Evolutionary conservation across 1,139 yeast species (phyloP).

Genomic region (Pichia sp.): DNA sequence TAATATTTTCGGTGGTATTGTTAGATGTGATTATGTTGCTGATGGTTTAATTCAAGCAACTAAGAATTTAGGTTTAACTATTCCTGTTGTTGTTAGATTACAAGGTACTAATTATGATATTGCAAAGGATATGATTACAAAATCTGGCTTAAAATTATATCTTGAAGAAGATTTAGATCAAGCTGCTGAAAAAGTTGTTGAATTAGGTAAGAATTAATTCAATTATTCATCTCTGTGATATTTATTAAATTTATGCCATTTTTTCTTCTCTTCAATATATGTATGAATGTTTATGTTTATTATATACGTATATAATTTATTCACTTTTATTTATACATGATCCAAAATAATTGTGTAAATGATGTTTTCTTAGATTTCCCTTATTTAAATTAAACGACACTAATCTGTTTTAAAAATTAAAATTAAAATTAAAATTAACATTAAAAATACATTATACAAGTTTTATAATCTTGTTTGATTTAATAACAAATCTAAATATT

Average conservation of each 20-base stretch:
- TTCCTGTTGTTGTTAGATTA: conserved; percentile 95
- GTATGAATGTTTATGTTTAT: neutral
- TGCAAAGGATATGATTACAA: conserved; percentile 80
- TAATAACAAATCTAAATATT: conserved; percentile 27
- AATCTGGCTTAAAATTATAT: conserved; percentile 90
- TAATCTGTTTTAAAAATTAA: neutral
- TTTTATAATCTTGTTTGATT: conserved; percentile 13
- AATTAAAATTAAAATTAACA: neutral
- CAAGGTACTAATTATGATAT: conserved; percentile 95
- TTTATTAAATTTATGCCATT: neutral
- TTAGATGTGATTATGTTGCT: conserved; percentile 98
- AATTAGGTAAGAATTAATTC: conserved; percentile 36
- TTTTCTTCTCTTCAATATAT: neutral
- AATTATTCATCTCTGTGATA: too few species aligned
- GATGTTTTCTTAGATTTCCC: too few species aligned
- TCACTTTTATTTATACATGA: too few species aligned
- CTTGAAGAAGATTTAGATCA: conserved; percentile 91
- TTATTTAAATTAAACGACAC: too few species aligned
- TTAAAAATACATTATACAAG: neutral
- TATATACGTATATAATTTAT: too few species aligned
- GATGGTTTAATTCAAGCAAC: conserved; percentile 93
- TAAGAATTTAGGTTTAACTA: conserved; percentile 78
- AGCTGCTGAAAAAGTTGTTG: conserved; percentile 94
- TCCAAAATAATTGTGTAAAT: too few species aligned
- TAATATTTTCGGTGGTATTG: conserved; percentile 98